These are phyloP conservation scores for Neofusicoccum sp. DNA, from an alignment of 2,329 filamentous ascomycete species.

Conservation along the genomic window DNA sequence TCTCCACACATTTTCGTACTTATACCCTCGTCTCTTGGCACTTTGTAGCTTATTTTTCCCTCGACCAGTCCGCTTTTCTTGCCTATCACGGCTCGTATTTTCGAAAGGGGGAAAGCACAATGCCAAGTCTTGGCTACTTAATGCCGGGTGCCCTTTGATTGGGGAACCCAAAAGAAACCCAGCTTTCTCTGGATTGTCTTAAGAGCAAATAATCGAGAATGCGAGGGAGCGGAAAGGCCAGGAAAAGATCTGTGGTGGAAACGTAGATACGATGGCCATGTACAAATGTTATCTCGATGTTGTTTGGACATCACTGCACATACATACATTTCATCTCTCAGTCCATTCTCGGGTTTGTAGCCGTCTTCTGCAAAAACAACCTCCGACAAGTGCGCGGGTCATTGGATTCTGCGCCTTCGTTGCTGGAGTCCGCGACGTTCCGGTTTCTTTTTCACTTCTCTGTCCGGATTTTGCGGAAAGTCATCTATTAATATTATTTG, in stretches of 20 bases:
- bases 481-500: not conserved
- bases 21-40: conserved; percentile 14
- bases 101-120: not conserved
- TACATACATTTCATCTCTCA: not conserved
- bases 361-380: too few relatives aligned
- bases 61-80: not conserved
- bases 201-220: not conserved
- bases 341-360: too few relatives aligned
- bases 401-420: not conserved
- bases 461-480: not conserved
- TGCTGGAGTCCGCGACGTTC: not conserved
- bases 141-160: not conserved
- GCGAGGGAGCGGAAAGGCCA: conserved; percentile 3
- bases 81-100: not conserved
- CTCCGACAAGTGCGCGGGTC: not conserved
- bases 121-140: not conserved
- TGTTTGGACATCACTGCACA: conserved; percentile 10
- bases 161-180: not conserved
- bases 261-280: conserved; percentile 17
- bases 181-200: not conserved
- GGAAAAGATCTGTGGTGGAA: conserved; percentile 1
- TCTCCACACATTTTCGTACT: conserved; percentile 12
- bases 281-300: conserved; percentile 16
- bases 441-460: not conserved
- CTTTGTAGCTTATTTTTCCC: conserved; percentile 4